phyloP scores from a whole-genome alignment of 257 asterid species.

The Jacaranda mimosifolia region DNA sequence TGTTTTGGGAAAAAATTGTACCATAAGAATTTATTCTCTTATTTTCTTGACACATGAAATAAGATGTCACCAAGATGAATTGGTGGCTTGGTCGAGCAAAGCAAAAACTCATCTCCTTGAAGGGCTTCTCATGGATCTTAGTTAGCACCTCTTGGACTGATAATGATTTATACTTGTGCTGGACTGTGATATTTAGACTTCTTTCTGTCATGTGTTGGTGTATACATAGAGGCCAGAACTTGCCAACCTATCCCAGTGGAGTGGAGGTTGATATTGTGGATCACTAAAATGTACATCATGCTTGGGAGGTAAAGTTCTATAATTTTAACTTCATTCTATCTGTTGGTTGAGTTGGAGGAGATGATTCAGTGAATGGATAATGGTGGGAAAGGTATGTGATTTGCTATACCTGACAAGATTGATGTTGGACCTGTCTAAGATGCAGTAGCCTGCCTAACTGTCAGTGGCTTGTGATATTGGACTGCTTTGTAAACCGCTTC shows the following conservation, averaged over 20 bases:
- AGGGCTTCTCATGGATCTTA: background rate
- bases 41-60: constrained; percentile 1
- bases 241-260: constrained; percentile 18
- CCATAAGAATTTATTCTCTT: background rate
- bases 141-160: background rate
- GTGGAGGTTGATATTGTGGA: constrained; percentile 17
- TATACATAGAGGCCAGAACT: background rate
- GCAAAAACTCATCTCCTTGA: background rate
- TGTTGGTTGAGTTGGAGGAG: background rate
- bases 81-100: background rate
- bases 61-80: background rate
- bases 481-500: background rate
- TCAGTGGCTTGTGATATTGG: background rate
- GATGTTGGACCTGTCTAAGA: background rate
- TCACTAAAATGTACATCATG: background rate
- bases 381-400: background rate
- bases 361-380: background rate
- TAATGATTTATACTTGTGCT: background rate
- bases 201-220: constrained; percentile 12
- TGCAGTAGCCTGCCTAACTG: background rate
- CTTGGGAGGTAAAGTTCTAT: background rate
- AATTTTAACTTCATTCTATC: background rate
- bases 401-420: background rate
- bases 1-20: background rate
- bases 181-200: background rate